Evolutionary conservation across 2,329 filamentous ascomycete species (phyloP).

Genomic region (Diaporthe nobilis): DNA sequence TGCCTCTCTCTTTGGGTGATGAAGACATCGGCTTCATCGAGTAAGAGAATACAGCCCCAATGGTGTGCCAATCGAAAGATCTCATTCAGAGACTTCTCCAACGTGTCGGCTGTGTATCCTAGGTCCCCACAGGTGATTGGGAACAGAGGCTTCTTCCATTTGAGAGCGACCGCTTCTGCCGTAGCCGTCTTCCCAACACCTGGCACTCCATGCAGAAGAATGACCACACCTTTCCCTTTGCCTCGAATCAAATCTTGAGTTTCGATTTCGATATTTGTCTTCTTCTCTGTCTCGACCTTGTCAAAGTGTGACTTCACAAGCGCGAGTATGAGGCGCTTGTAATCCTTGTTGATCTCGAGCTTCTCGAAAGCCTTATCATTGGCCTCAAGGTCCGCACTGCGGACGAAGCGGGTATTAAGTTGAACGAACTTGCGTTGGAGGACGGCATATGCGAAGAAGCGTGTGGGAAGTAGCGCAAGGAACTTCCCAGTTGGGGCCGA

Average conservation of each 20-base stretch:
- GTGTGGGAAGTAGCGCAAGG: not conserved
- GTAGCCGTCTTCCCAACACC: conserved; percentile 58
- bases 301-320: conserved; percentile 26
- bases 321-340: conserved; percentile 16
- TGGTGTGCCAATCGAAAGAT: conserved; percentile 48
- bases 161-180: conserved; percentile 54
- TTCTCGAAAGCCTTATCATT: conserved; percentile 7
- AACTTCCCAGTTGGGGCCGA: not conserved
- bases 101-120: conserved; percentile 45
- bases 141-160: conserved; percentile 50
- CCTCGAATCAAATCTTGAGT: conserved; percentile 40
- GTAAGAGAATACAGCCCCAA: conserved; percentile 58
- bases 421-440: not conserved
- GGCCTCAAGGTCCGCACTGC: not conserved
- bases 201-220: conserved; percentile 54
- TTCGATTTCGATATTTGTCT: not conserved
- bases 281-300: conserved; percentile 7
- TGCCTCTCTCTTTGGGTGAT: conserved; percentile 47
- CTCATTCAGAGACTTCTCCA: conserved; percentile 48
- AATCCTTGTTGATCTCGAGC: not conserved
- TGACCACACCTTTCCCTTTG: conserved; percentile 53
- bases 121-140: conserved; percentile 49
- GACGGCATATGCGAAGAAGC: conserved; percentile 10
- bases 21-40: conserved; percentile 60
- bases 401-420: not conserved